Conservation (phyloP, 768 basidiomycete species). For the Tylopilus subfusipes region DNA sequence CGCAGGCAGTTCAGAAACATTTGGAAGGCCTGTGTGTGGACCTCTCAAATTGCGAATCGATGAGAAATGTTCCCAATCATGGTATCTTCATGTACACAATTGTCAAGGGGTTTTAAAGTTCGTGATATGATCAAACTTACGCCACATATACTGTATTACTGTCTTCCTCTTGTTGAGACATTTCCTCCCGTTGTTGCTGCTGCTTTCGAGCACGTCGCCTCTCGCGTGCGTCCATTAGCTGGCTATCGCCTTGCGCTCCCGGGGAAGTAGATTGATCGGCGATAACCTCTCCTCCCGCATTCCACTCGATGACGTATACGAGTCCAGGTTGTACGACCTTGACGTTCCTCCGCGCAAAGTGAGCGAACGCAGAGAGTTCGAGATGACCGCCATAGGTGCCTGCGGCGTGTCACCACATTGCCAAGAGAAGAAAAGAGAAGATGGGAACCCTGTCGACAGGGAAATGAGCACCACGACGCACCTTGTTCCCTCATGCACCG, state of each 20-base stretch:
- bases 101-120: conserved; percentile 10
- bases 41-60: conserved; percentile 86
- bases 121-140: conserved; percentile 46
- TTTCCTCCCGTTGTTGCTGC: conserved; percentile 29
- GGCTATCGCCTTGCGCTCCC: conserved; percentile 24
- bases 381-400: conserved; percentile 92
- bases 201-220: conserved; percentile 42
- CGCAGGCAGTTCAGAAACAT: conserved; percentile 49
- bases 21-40: conserved; percentile 74
- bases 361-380: conserved; percentile 90
- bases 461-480: conserved; percentile 29
- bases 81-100: conserved; percentile 50
- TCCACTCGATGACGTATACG: conserved; percentile 87
- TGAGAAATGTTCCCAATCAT: conserved; percentile 95
- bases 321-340: conserved; percentile 93
- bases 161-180: conserved; percentile 17
- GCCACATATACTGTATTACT: conserved; percentile 72
- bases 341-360: conserved; percentile 71
- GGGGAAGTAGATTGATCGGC: conserved; percentile 26
- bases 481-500: conserved; percentile 77
- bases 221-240: conserved; percentile 39
- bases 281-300: conserved; percentile 49
- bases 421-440: conserved; percentile 10
- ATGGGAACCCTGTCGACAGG: background rate
- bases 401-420: conserved; percentile 27